Base-by-base conservation (phyloP, 2,329 filamentous ascomycete species). In the Zarea fungicola region DNA sequence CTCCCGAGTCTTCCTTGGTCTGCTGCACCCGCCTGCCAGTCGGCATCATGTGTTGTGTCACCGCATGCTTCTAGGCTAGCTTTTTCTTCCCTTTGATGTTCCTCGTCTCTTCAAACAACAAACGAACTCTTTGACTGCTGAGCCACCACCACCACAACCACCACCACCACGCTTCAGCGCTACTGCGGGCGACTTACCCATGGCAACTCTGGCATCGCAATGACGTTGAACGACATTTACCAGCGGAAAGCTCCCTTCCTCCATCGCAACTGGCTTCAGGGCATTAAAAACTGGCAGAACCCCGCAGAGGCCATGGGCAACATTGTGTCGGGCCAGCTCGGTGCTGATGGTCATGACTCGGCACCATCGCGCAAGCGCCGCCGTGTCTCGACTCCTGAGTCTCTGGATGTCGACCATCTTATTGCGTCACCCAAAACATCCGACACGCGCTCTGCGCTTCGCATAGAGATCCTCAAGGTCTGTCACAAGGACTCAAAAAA, bases 381-480 rank as follows among this genome's bases (percentile, higher is more conserved):
- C 46, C 75, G 77, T 48, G 58, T 77, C 50, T 66, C 65, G 39
- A 68, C 70, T 18, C 64, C 67, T 39, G 68, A 64, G 40, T 58
- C 60, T 6, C 53, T 64, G 23, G 57, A 60, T 26, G 49, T 62
- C 35, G 66, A 69, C 37, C 59, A 63, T 31, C 59, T 69, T 44
- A 58, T 67, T 41, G 55, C 57, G 51, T 65, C 58, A 26, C 63
- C 60, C 18, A 54, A 52, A 32, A 58, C 53, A 32, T 62, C 58
- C 23, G 64, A 64, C 56, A 65, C 54, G 52, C 66, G 54, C 61
- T 70, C 69, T 37, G 67, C 69, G 6, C 64, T 81, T 46, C 74
- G 74, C 50, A 69, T 81, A 51, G 73, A 80, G 52, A 65, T 80
- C 25, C 65, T 77, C 58, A 77, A 74, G 56, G 67, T 81, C 51